Base-by-base conservation (phyloP, 495 filamentous ascomycete genomes). In the Cercophora newfieldiana region DNA sequence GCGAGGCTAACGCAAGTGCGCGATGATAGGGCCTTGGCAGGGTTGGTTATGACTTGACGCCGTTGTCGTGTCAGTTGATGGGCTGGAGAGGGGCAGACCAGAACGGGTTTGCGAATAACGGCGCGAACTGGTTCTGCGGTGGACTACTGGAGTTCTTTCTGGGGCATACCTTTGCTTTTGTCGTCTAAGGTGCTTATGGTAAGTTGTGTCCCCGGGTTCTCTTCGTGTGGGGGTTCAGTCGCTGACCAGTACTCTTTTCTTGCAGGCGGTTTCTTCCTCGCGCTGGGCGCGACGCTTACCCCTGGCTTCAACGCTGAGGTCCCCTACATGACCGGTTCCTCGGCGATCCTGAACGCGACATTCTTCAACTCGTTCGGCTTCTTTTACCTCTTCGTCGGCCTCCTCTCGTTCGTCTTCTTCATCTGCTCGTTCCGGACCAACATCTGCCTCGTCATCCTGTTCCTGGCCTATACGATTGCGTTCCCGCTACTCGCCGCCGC, bases 381-480 rank as follows among this genome's bases (percentile, higher is more conserved):
- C 57, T 66, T 66, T 22, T 66, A 66, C 64, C 64, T 66, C 30
- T 66, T 66, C 10, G 64, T 66, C 64, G 64, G 64, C 16, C 47
- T 66, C 7, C 48, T 66, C 19, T 66, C 65, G 0, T 66, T 66
- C 59, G 65, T 66, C 25, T 66, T 66, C 59, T 54, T 66, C 49
- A 49, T 62, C 47, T 66, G 65, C 58, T 66, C 65, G 16, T 16
- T 66, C 24, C 48, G 65, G 21, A 66, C 65, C 7, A 66, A 66
- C 24, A 24, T 66, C 19, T 66, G 65, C 49, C 30, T 66, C 25
- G 65, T 66, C 48, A 18, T 66, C 16, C 58, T 66, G 16, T 66
- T 66, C 49, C 50, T 66, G 19, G 65, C 65, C 6, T 66, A 66
- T 31, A 66, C 65, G 6, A 44, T 66, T n/a, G 65, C 65, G 18